Evolutionary conservation across 2,329 filamentous ascomycete species (phyloP).

Genomic region (Fusarium virguliforme): DNA sequence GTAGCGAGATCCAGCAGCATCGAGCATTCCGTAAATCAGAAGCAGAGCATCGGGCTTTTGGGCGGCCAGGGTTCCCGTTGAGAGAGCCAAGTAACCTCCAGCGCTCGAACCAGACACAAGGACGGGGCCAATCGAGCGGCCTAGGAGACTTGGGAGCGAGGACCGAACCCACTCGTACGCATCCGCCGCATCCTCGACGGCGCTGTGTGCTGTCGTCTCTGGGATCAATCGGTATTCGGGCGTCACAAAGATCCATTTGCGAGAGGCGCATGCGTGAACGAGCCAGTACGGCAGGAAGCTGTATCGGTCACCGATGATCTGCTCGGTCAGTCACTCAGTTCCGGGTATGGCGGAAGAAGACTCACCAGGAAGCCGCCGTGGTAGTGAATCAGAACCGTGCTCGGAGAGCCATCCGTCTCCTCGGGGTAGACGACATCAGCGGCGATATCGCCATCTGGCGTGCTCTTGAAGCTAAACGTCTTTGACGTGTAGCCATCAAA

Average conservation of each 20-base stretch:
- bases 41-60: conserved; percentile 36
- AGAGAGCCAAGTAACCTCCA: conserved; percentile 39
- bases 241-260: conserved; percentile 47
- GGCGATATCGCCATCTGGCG: conserved; percentile 28
- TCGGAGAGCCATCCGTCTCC: conserved; percentile 12
- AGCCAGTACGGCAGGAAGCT: conserved; percentile 45
- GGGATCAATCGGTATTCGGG: conserved; percentile 47
- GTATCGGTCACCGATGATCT: conserved; percentile 46
- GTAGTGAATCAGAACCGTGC: conserved; percentile 43
- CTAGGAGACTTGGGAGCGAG: conserved; percentile 19
- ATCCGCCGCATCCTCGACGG: conserved; percentile 38
- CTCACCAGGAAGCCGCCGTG: conserved; percentile 44
- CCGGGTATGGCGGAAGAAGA: accelerated
- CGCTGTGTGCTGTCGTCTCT: conserved; percentile 40
- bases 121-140: conserved; percentile 27
- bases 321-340: not conserved
- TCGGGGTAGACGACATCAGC: conserved; percentile 43
- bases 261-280: conserved; percentile 33
- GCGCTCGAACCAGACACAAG: conserved; percentile 46
- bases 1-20: conserved; percentile 29
- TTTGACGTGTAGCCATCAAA: conserved; percentile 39
- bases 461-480: conserved; percentile 37
- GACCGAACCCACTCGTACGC: conserved; percentile 45
- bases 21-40: conserved; percentile 43
- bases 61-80: conserved; percentile 17